phyloP scores from a whole-genome alignment of 2,329 filamentous ascomycete species.

The Monilinia vaccinii-corymbosi region DNA sequence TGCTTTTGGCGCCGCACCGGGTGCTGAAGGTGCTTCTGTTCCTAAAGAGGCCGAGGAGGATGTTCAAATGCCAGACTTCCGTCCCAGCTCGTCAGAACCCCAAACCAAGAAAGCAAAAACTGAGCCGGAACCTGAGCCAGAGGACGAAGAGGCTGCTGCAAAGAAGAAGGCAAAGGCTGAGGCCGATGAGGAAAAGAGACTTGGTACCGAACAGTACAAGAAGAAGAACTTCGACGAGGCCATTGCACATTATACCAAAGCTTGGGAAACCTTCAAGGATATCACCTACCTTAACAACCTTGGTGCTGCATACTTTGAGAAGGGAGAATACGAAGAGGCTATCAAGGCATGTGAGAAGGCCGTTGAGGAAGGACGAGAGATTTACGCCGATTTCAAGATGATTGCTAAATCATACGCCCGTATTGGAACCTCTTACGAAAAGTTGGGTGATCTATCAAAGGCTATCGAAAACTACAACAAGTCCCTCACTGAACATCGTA shows the following conservation, averaged over 20 bases:
- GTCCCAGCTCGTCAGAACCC: constrained; percentile 33
- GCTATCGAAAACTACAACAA: constrained; percentile 88
- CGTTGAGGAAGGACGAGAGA: constrained; percentile 77
- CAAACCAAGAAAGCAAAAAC: constrained; percentile 44
- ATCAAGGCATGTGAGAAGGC: constrained; percentile 85
- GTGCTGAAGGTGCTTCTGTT: neutral
- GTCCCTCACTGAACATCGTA: constrained; percentile 93
- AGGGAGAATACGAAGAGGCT: constrained; percentile 82
- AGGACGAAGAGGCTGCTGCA: constrained; percentile 75
- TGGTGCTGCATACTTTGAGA: constrained; percentile 89
- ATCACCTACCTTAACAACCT: constrained; percentile 98
- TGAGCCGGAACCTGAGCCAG: constrained; percentile 47
- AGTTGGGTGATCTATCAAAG: constrained; percentile 65
- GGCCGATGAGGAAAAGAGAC: constrained; percentile 87
- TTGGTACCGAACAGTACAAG: constrained; percentile 95
- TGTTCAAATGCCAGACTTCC: constrained; percentile 67
- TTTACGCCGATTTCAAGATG: constrained; percentile 94
- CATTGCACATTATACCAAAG: constrained; percentile 88
- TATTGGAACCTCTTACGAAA: constrained; percentile 91
- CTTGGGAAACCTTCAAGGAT: constrained; percentile 91
- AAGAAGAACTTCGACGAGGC: constrained; percentile 94
- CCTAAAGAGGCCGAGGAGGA: constrained; percentile 55
- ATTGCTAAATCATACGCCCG: constrained; percentile 97
- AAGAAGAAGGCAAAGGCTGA: constrained; percentile 88
- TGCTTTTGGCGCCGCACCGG: constrained; percentile 9